Evolutionary conservation across 1,139 yeast species (phyloP).

Genomic region (Eremothecium sinecaudum): DNA sequence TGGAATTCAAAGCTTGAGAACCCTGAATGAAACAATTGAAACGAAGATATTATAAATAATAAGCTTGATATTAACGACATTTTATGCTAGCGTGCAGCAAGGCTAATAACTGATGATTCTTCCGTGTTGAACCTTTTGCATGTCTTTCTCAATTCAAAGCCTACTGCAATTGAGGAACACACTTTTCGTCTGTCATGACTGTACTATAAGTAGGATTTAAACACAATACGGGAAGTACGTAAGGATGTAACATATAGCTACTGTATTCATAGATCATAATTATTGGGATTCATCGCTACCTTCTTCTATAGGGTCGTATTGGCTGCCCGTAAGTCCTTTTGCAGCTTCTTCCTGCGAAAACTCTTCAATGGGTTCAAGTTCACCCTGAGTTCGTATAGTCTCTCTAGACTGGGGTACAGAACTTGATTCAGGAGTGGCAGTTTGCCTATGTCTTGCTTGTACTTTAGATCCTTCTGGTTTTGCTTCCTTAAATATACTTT

Average conservation of each 20-base stretch:
- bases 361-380: constrained; percentile 14
- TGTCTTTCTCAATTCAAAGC: too few species aligned
- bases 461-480: constrained; percentile 4
- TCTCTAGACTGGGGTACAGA: constrained; percentile 3
- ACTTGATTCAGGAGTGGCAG: constrained; percentile 6
- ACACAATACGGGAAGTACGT: too few species aligned
- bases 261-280: too few species aligned
- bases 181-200: too few species aligned
- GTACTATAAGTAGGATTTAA: too few species aligned
- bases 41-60: constrained; percentile 15
- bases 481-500: constrained; percentile 19
- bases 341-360: constrained; percentile 10
- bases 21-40: constrained; percentile 27
- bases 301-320: constrained; percentile 7
- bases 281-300: neutral
- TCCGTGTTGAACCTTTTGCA: too few species aligned
- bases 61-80: constrained; percentile 18
- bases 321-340: neutral
- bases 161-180: too few species aligned
- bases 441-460: constrained; percentile 2
- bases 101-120: too few species aligned
- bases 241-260: too few species aligned
- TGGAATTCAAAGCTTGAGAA: constrained; percentile 30
- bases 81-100: neutral
- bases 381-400: constrained; percentile 8